Percentiles rank a stretch among this genome's conserved stretches.
Conservation (phyloP, 495 filamentous ascomycete species). For the Podospora pseudopauciseta region DNA sequence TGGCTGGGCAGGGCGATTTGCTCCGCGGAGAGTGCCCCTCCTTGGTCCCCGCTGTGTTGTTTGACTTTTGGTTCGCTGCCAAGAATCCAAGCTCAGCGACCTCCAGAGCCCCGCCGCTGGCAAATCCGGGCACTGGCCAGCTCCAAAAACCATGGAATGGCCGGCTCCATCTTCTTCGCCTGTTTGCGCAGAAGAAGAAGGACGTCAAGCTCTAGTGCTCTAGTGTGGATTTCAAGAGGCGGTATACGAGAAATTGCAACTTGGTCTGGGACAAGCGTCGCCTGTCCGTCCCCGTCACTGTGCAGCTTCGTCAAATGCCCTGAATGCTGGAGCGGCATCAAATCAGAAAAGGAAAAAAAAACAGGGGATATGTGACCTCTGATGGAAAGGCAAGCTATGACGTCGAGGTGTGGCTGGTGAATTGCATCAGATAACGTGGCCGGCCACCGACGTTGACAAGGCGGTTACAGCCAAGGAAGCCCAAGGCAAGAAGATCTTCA, state of each 20-base stretch:
- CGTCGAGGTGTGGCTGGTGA: conserved; percentile 1
- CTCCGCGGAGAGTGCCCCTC: conserved; percentile 3
- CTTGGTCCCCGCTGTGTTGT: neutral
- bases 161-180: neutral
- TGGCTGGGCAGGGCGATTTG: neutral
- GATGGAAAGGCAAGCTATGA: neutral
- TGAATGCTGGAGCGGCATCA: neutral
- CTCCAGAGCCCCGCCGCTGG: neutral
- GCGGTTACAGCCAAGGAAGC: neutral
- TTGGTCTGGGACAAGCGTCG: neutral
- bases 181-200: neutral
- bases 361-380: neutral
- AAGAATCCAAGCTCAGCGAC: neutral
- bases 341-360: neutral
- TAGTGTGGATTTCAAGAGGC: neutral
- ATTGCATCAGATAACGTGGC: neutral
- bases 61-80: neutral
- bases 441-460: neutral
- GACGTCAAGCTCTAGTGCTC: neutral
- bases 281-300: neutral
- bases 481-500: neutral
- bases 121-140: neutral
- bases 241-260: neutral
- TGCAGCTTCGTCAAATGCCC: neutral
- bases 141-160: neutral